These are phyloP conservation scores for Hirsutella rhossiliensis DNA, from an alignment of 2,329 filamentous ascomycete species.

Conservation along the genomic window DNA sequence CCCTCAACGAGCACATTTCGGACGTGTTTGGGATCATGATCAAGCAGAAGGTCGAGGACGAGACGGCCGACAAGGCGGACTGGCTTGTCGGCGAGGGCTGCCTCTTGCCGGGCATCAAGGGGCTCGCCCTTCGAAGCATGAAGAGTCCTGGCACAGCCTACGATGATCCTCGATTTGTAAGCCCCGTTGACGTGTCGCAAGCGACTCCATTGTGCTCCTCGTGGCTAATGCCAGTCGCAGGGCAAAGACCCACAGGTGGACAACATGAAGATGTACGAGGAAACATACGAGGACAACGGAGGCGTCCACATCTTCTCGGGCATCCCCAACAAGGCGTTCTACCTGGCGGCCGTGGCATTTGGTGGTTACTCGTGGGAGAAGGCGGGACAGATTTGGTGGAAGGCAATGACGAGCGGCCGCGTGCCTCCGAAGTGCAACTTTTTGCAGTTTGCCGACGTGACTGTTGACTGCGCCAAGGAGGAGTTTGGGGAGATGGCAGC, in stretches of 20 bases:
- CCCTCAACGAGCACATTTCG: constrained; percentile 43
- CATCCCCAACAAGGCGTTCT: constrained; percentile 47
- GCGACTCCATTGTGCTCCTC: not conserved
- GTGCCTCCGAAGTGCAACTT: constrained; percentile 30
- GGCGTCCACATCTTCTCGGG: constrained; percentile 45
- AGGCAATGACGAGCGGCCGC: constrained; percentile 30
- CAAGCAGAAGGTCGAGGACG: constrained; percentile 37
- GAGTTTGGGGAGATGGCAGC: constrained; percentile 28
- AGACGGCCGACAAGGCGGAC: constrained; percentile 32
- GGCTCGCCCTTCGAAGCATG: constrained; percentile 40
- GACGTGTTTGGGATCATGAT: constrained; percentile 47
- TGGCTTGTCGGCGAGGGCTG: constrained; percentile 44
- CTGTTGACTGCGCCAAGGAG: constrained; percentile 30
- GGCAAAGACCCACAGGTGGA: constrained; percentile 41
- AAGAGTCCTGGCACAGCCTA: constrained; percentile 41
- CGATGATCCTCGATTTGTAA: constrained; percentile 35
- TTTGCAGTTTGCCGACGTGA: constrained; percentile 35
- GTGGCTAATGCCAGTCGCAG: constrained; percentile 9
- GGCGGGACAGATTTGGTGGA: constrained; percentile 41
- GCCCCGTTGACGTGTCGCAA: constrained; percentile 6
- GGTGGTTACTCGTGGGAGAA: constrained; percentile 43
- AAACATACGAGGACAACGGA: constrained; percentile 32
- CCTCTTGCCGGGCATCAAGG: constrained; percentile 36
- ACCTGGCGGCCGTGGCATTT: constrained; percentile 31
- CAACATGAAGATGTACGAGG: constrained; percentile 31